A percentile compares a stretch with the other conserved stretches of the same genome.
Evolutionary conservation across 1,284 basidiomycete genomes (phyloP).

Genomic region (Puccinia horiana): DNA sequence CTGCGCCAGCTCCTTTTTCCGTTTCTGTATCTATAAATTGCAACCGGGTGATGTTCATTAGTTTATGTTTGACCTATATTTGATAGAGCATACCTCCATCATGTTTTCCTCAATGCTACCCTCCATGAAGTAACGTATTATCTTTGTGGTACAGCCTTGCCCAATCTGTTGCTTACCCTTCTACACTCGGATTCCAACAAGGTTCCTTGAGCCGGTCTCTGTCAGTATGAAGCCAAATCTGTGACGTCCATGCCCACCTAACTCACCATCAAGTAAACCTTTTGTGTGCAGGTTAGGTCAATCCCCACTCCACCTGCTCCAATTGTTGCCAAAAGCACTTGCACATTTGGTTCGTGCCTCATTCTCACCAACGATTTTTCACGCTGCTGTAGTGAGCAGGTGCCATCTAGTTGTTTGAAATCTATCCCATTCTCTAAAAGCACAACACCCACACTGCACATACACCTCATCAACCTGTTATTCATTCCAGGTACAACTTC

Average conservation of each 20-base stretch:
- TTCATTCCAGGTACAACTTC: not conserved
- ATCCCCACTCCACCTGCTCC: conserved; percentile 14
- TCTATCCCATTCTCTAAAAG: not conserved
- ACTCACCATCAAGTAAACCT: conserved; percentile 22
- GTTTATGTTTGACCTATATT: not conserved
- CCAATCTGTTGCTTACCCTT: conserved; percentile 1
- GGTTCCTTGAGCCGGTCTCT: not conserved
- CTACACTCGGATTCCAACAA: conserved; percentile 7
- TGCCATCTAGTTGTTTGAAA: not conserved
- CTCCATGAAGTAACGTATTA: conserved; percentile 7
- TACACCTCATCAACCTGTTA: not conserved
- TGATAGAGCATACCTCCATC: not conserved
- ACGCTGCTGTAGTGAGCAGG: not conserved
- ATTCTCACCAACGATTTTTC: not conserved
- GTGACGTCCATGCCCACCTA: not conserved
- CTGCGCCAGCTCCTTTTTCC: conserved; percentile 14
- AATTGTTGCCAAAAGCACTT: not conserved
- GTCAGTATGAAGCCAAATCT: not conserved
- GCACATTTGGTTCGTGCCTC: not conserved
- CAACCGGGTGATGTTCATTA: not conserved
- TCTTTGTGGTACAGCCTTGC: not conserved
- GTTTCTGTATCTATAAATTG: conserved; percentile 10
- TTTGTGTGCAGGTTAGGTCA: conserved; percentile 4
- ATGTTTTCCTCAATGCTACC: conserved; percentile 15
- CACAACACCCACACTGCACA: not conserved